Base-by-base conservation (phyloP, 176 grass and related monocot genomes). In the Avena insularis region DNA sequence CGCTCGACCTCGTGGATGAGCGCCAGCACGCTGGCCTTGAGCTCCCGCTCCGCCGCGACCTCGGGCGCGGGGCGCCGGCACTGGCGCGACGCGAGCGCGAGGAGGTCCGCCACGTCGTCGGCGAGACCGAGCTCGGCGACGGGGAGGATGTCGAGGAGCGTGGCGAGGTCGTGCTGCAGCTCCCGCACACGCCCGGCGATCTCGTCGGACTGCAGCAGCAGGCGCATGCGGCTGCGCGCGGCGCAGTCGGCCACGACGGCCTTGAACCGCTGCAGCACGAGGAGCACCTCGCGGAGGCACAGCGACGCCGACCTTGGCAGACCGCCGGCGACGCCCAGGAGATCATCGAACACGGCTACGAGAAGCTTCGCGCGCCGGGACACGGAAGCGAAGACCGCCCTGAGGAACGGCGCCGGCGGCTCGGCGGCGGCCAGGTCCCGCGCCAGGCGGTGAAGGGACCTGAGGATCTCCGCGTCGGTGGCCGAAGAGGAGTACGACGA, bases 181-280 rank as follows among this genome's bases (percentile, higher is more conserved):
- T 93, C 94, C 20, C 93, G 83, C 51, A 92, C 88, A 1, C 85
- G 89, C 0, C 66, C 71, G 20, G 89, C 86, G 57, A 94, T 87
- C 51, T 84, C 85, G 59, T 96, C 92, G 6, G 89, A 90, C 79
- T 96, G 92, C 16, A 99, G 91, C 20, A 99, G 90, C 62, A 94
- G 82, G 17, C 89, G 88, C 85, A 76, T 94, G 8, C 89, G 90
- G 85, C 94, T 94, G 12, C 92, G 89, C 19, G 92, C 78, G 20
- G 85, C 70, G 90, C 89, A 90, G 60, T 99, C 94, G 0, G 85
- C 92, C 7, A 99, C 83, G 6, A 94, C 77, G 1, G 89, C 69
- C 97, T 94, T 93, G 82, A 99, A 96, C 20, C 94, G 90, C 86
- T 99, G 97, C 46, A 99, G 87, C 27, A 95, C 92, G 0, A 99